Evolutionary conservation across 768 basidiomycete species (phyloP).

Genomic region (Termitomyces sp.): DNA sequence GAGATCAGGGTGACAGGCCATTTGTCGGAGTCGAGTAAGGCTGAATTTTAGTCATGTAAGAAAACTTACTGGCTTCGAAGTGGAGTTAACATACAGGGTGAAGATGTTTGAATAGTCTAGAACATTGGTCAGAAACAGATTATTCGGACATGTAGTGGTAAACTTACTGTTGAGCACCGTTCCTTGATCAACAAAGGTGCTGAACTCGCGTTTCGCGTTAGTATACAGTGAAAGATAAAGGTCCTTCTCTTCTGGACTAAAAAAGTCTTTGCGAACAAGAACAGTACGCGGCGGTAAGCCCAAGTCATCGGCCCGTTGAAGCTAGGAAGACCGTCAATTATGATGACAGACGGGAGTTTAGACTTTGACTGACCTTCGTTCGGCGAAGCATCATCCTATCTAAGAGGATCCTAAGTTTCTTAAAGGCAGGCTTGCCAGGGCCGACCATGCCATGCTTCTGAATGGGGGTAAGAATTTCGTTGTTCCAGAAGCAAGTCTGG

Average conservation of each 20-base stretch:
- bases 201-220: constrained; percentile 89
- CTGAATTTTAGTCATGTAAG: constrained; percentile 28
- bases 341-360: neutral
- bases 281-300: constrained; percentile 92
- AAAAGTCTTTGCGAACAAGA: constrained; percentile 82
- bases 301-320: constrained; percentile 94
- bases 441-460: constrained; percentile 84
- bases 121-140: constrained; percentile 1
- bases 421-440: constrained; percentile 79
- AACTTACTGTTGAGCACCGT: constrained; percentile 87
- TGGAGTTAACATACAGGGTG: constrained; percentile 47
- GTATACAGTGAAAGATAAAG: constrained; percentile 88
- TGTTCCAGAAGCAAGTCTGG: constrained; percentile 95
- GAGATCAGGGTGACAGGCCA: constrained; percentile 93
- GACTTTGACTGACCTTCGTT: constrained; percentile 54
- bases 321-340: constrained; percentile 31
- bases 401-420: constrained; percentile 83
- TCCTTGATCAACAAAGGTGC: constrained; percentile 83
- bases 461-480: constrained; percentile 93
- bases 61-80: neutral
- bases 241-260: constrained; percentile 97
- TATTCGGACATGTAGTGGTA: neutral
- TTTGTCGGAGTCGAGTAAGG: constrained; percentile 93
- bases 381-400: constrained; percentile 95
- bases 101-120: constrained; percentile 88